Evolutionary conservation across 495 filamentous ascomycete species (phyloP), one percentile per base, ranked within the genome.

Genomic region (Talaromyces trachyspermus): DNA sequence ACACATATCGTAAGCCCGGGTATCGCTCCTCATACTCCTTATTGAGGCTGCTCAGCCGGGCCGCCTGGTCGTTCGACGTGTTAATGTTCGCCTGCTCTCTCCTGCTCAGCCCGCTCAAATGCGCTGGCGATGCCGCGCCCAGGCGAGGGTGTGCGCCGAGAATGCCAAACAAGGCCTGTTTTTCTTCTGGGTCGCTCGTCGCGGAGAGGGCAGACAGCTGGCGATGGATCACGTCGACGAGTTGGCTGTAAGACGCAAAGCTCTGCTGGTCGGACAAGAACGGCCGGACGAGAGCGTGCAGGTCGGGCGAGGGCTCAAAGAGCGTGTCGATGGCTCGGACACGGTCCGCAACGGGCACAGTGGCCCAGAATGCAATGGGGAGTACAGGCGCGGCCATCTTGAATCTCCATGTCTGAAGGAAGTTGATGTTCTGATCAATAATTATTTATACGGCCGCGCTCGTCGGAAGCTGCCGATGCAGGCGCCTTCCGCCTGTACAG

Each of bases 61-160:
- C 60, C 29, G 69, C 70, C 38, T 90, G 67, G 52, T 77, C 69
- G 6, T n/a, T 2, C 2, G 19, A 19, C 10, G 11, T 30, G 2
- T 60, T 75, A 52, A 95, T 62, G 54, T 85, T 78, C 29, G 80
- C 81, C 66, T 98, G 92, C 70, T 98, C 92, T 24, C 71, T 75
- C 49, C 70, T 69, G 53, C 84, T 89, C 62, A 88, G 74, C 48
- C 78, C 83, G 56, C 87, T 92, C 55, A 60, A 63, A 11, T 80
- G 82, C 41, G 58, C 56, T 3, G 35, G 66, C 7, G 38, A 36
- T 11, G 66, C 59, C 56, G 78, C 85, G 23, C 92, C 92, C 48
- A 98, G 71, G 3, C 92, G 77, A 5, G 92, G 92, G 64, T 98
- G 92, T 36, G 86, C 82, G n/a, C 78, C 83, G 14, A 96, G 70